phyloP scores from a whole-genome alignment of 176 grass and related monocot genomes.

The Pharus latifolius region DNA sequence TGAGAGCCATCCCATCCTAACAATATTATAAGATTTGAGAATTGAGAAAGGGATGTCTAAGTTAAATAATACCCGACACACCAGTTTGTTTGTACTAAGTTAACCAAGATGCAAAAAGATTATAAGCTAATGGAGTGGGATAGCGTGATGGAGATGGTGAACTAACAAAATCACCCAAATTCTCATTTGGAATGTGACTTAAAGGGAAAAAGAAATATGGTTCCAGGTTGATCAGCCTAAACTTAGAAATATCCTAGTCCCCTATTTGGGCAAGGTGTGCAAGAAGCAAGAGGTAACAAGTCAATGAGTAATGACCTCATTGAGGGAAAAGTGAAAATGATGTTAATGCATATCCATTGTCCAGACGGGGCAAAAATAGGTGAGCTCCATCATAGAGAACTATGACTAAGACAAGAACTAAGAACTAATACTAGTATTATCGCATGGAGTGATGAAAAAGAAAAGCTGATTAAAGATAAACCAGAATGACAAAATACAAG shows the following conservation, averaged over 20 bases:
- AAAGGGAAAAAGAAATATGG: background rate
- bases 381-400: background rate
- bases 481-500: background rate
- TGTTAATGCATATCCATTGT: slow-evolving; percentile 1
- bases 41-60: background rate
- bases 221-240: background rate
- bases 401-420: background rate
- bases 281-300: slow-evolving; percentile 6
- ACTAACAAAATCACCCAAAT: background rate
- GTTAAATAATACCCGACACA: background rate
- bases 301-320: slow-evolving; percentile 4
- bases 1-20: too few species aligned
- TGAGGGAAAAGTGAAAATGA: slow-evolving; percentile 8
- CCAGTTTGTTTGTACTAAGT: background rate
- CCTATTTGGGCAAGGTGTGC: background rate
- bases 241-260: too few species aligned
- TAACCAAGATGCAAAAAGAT: background rate
- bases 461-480: background rate
- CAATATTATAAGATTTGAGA: background rate
- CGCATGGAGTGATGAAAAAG: background rate
- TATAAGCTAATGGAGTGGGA: background rate
- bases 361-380: background rate
- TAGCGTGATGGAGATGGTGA: slow-evolving; percentile 18
- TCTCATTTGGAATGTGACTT: background rate
- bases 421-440: background rate